These are phyloP conservation scores for Mrakia gelida DNA, from an alignment of 768 basidiomycete genomes.

Conservation along the genomic window DNA sequence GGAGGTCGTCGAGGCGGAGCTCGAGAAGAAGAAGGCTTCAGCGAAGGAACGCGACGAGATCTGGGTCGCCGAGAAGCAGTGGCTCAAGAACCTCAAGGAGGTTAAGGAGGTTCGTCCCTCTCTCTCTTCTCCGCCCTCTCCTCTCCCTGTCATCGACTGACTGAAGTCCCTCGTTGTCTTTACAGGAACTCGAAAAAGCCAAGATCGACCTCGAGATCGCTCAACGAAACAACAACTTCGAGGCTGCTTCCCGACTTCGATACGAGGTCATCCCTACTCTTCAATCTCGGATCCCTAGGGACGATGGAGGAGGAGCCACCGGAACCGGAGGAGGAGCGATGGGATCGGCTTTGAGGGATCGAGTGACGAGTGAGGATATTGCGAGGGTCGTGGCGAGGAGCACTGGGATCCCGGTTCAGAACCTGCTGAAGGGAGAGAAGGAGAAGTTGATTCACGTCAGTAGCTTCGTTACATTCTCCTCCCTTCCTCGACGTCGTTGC, in stretches of 20 bases:
- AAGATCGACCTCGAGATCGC: conserved; percentile 83
- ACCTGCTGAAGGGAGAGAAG: conserved; percentile 78
- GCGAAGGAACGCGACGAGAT: conserved; percentile 59
- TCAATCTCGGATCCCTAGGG: conserved; percentile 62
- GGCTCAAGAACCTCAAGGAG: conserved; percentile 43
- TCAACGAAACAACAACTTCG: conserved; percentile 82
- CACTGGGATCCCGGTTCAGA: conserved; percentile 87
- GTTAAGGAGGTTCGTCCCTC: conserved; percentile 39
- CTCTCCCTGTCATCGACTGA: background rate
- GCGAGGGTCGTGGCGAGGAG: conserved; percentile 76
- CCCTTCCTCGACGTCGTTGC: background rate
- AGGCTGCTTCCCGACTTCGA: conserved; percentile 73
- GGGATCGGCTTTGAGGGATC: conserved; percentile 69
- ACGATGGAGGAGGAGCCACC: conserved; percentile 44
- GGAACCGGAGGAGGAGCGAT: conserved; percentile 52
- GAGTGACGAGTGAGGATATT: conserved; percentile 85
- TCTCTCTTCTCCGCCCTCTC: background rate
- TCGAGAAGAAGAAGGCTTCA: conserved; percentile 59
- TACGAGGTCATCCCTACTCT: conserved; percentile 81
- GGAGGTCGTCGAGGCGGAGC: conserved; percentile 60
- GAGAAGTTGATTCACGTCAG: conserved; percentile 82
- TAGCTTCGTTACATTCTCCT: conserved; percentile 33
- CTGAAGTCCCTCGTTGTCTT: conserved; percentile 24
- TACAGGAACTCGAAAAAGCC: conserved; percentile 70
- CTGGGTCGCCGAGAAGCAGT: conserved; percentile 57